Evolutionary conservation across 495 filamentous ascomycete genomes (phyloP).

Genomic region (Penicillium mononematosum): DNA sequence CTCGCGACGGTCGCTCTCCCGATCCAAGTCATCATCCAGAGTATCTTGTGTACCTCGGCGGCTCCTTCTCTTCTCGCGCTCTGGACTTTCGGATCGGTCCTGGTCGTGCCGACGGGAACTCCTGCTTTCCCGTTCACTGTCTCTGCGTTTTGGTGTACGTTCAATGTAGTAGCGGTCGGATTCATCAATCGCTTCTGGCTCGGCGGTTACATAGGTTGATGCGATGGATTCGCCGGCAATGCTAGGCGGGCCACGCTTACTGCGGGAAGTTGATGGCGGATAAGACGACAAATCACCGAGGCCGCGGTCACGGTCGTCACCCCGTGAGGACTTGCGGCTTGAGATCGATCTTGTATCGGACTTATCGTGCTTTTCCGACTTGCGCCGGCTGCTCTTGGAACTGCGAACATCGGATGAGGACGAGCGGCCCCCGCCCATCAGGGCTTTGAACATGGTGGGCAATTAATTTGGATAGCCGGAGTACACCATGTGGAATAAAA

Average conservation of each 20-base stretch:
- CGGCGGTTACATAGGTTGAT: slow-evolving; percentile 55
- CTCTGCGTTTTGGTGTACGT: slow-evolving; percentile 33
- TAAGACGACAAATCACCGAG: slow-evolving; percentile 42
- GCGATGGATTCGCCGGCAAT: slow-evolving; percentile 48
- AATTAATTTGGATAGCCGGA: slow-evolving; percentile 28
- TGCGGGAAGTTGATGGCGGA: slow-evolving; percentile 38
- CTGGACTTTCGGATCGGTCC: slow-evolving; percentile 33
- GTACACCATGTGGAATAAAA: slow-evolving; percentile 35
- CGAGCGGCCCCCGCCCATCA: slow-evolving; percentile 45
- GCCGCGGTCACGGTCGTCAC: slow-evolving; percentile 55
- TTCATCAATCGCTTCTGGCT: slow-evolving; percentile 34
- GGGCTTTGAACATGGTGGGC: slow-evolving; percentile 49
- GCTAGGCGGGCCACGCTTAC: slow-evolving; percentile 38
- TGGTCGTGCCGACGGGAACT: slow-evolving; percentile 34
- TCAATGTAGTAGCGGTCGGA: slow-evolving; percentile 33
- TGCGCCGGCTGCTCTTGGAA: slow-evolving; percentile 38
- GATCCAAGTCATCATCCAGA: slow-evolving; percentile 27
- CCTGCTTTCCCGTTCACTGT: slow-evolving; percentile 37
- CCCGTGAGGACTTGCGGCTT: slow-evolving; percentile 52
- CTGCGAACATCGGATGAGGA: slow-evolving; percentile 36
- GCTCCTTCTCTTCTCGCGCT: slow-evolving; percentile 34
- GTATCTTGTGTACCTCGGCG: slow-evolving; percentile 27
- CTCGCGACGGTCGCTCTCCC: slow-evolving; percentile 33
- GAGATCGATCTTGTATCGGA: slow-evolving; percentile 28
- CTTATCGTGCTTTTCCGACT: slow-evolving; percentile 33